Evolutionary conservation across 2,329 filamentous ascomycete species (phyloP).

Genomic region (Botrytis tulipae): DNA sequence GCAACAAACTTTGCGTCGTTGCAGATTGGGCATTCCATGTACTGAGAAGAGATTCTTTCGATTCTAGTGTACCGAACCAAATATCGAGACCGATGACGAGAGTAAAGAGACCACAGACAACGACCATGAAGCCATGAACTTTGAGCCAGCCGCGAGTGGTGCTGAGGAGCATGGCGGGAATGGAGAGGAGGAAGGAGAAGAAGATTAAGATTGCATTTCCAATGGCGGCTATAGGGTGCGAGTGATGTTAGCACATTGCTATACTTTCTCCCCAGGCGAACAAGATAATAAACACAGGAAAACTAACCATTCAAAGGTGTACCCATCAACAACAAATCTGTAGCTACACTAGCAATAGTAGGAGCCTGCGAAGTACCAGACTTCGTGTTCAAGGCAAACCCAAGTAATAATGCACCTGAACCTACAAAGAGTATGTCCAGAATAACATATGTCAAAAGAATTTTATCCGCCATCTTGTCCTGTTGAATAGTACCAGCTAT

Average conservation of each 20-base stretch:
- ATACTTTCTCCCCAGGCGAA: background rate
- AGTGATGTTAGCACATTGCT: slow-evolving; percentile 23
- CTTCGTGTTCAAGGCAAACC: slow-evolving; percentile 52
- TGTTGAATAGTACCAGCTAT: slow-evolving; percentile 22
- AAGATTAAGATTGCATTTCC: slow-evolving; percentile 72
- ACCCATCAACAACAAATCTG: slow-evolving; percentile 50
- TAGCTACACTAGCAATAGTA: slow-evolving; percentile 50
- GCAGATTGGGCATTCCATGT: slow-evolving; percentile 60
- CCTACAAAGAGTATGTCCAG: slow-evolving; percentile 52
- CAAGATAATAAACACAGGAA: background rate
- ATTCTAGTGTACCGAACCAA: slow-evolving; percentile 72
- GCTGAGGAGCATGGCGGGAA: slow-evolving; percentile 69
- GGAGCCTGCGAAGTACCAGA: slow-evolving; percentile 42
- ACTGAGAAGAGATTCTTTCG: slow-evolving; percentile 58
- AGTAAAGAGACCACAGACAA: slow-evolving; percentile 62
- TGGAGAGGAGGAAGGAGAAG: slow-evolving; percentile 63
- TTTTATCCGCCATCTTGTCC: slow-evolving; percentile 48
- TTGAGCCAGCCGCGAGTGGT: slow-evolving; percentile 69
- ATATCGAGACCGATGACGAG: slow-evolving; percentile 64
- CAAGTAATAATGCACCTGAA: slow-evolving; percentile 51
- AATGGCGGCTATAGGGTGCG: slow-evolving; percentile 55
- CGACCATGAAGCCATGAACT: slow-evolving; percentile 61
- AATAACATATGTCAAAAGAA: slow-evolving; percentile 51
- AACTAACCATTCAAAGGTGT: slow-evolving; percentile 53
- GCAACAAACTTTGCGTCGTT: slow-evolving; percentile 64